Evolutionary conservation across 2,329 filamentous ascomycete species (phyloP).

Genomic region (Cercospora sp.): DNA sequence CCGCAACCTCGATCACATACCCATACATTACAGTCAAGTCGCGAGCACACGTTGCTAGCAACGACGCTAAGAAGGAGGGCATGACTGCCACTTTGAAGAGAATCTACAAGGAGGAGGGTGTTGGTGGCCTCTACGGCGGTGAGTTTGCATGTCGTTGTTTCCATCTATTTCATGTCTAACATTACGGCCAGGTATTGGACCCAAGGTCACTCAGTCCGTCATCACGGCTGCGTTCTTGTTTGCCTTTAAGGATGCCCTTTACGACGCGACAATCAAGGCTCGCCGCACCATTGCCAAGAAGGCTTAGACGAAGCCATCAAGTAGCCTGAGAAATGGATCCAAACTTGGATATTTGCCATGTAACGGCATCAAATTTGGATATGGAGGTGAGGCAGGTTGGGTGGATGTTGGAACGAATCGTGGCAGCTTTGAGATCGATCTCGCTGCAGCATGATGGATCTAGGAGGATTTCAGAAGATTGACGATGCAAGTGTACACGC

Average conservation of each 20-base stretch:
- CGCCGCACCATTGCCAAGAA: slow-evolving; percentile 43
- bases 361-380: neutral
- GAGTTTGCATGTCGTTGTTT: slow-evolving; percentile 39
- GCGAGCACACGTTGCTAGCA: slow-evolving; percentile 87
- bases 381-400: neutral
- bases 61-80: slow-evolving; percentile 74
- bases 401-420: neutral
- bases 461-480: neutral
- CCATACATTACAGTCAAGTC: slow-evolving; percentile 99
- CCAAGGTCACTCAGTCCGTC: slow-evolving; percentile 96
- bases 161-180: neutral
- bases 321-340: neutral
- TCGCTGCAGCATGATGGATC: neutral
- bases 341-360: neutral
- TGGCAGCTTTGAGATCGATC: neutral
- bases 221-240: slow-evolving; percentile 95
- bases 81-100: slow-evolving; percentile 75
- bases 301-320: slow-evolving; percentile 15
- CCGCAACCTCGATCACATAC: slow-evolving; percentile 92
- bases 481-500: neutral
- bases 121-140: slow-evolving; percentile 89
- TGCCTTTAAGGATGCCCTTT: slow-evolving; percentile 95
- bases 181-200: slow-evolving; percentile 70
- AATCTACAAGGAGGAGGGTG: slow-evolving; percentile 88
- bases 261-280: slow-evolving; percentile 74